Base-by-base conservation (phyloP, 73 alveolate genomes). In the Paraurostyla sp. region DNA sequence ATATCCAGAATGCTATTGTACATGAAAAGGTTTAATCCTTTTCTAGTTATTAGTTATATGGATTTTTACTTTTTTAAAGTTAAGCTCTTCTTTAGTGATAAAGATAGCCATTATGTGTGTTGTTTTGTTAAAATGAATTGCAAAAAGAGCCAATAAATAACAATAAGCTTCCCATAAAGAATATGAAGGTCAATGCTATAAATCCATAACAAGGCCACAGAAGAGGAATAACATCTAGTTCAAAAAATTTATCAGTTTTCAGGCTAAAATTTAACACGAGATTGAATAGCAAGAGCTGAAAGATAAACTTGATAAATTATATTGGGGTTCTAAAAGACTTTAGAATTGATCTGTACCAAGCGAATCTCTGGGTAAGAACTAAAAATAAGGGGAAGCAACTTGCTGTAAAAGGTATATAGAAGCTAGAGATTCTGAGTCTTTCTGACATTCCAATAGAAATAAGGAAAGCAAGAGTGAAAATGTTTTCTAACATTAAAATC, bases 161-260 rank as follows among this genome's bases (percentile, higher is more conserved):
- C 0, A 73, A 29, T 9, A 73, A 25, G 33, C 87, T 73, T 20
- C 73, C 87, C 87, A 50, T 50, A 35, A 73, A 73, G 42, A 73
- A 73, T 16, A 73, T 73, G 42, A 73, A 73, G 0, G 87, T 48
- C 68, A 73, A 25, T 22, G 87, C 87, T 73, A 73, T 73, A 18
- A 73, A 33, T 9, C 87, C 87, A 45, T 73, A 73, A 23, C 69
- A 73, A 11, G 87, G 87, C 87, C 87, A 73, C 20, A 73, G 50
- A 20, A 73, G n/a, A 45, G 42, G 71, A 6, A 73, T 73, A 23
- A 73, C 71, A n/a, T 73, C 87, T 43, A 73, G 46, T 13, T 73
- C 49, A 27, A 45, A 48, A 3, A 73, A 3, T 11, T 45, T 25
- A 25, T 73, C 87, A 16, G 3, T 33, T 29, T 73, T 1, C 25